A percentile compares a stretch with the other conserved stretches of the same genome.
These are phyloP conservation scores for Cercospora sp. DNA, from an alignment of 2,329 filamentous ascomycete genomes.

Conservation along the genomic window DNA sequence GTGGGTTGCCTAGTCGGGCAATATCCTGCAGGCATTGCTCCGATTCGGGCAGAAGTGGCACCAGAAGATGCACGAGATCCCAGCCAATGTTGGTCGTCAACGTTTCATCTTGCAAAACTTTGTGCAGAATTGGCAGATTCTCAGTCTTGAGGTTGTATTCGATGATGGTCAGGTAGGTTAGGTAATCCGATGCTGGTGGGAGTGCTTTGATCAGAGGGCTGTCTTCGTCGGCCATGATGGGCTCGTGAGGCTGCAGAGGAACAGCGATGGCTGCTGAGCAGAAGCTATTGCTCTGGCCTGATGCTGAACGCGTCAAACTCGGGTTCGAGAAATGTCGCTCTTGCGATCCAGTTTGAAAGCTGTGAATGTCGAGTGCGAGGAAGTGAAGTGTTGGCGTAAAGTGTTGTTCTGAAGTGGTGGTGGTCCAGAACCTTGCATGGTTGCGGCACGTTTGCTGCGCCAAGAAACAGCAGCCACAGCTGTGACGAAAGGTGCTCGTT, in stretches of 20 bases:
- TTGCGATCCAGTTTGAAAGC: neutral
- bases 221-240: conserved; percentile 34
- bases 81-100: conserved; percentile 78
- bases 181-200: conserved; percentile 65
- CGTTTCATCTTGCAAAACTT: conserved; percentile 66
- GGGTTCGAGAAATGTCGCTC: neutral
- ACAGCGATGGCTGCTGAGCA: neutral
- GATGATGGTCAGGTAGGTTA: conserved; percentile 77
- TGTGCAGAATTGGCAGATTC: conserved; percentile 66
- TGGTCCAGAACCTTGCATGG: conserved; percentile 4
- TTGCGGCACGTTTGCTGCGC: neutral
- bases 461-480: neutral
- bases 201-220: conserved; percentile 59
- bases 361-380: too few relatives aligned
- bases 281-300: neutral
- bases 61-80: conserved; percentile 76
- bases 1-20: conserved; percentile 74
- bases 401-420: neutral
- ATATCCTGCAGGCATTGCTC: conserved; percentile 72
- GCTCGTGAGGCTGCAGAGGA: neutral
- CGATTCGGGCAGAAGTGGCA: conserved; percentile 65
- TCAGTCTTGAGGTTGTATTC: conserved; percentile 70
- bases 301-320: neutral
- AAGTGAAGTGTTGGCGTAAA: neutral
- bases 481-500: neutral